These are phyloP conservation scores for Piromyces finnis DNA, from an alignment of 192 early-diverging fungal genomes.

Conservation along the genomic window DNA sequence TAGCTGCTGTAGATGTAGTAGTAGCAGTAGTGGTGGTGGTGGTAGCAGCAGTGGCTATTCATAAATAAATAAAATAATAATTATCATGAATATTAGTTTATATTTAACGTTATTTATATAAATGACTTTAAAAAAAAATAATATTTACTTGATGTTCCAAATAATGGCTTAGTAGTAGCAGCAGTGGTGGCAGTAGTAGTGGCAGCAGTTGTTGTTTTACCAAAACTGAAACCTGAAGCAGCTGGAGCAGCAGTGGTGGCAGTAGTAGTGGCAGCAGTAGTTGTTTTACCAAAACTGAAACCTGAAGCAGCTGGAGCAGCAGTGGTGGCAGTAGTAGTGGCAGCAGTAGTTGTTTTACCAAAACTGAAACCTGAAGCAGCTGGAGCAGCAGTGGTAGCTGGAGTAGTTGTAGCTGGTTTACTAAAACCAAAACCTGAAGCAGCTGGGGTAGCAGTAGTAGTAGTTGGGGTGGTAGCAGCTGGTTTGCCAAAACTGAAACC, in stretches of 20 bases:
- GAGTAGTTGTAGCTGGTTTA: too few species aligned
- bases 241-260: background rate
- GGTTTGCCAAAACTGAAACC: slow-evolving; percentile 3
- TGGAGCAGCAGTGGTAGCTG: background rate
- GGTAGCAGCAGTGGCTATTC: background rate
- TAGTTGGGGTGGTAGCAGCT: background rate
- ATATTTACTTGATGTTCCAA: slow-evolving; percentile 6
- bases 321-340: background rate
- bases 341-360: slow-evolving; percentile 1
- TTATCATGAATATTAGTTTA: too few species aligned
- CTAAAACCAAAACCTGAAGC: slow-evolving; percentile 4
- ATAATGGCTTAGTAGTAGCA: background rate
- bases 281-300: slow-evolving; percentile 2
- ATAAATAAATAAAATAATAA: slow-evolving; percentile 4
- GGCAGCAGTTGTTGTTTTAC: slow-evolving; percentile 5
- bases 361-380: slow-evolving; percentile 7
- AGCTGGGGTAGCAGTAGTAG: background rate
- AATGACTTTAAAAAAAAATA: too few species aligned
- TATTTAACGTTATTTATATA: too few species aligned
- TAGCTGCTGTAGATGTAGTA: slow-evolving; percentile 3
- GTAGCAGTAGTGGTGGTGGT: background rate
- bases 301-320: slow-evolving; percentile 3
- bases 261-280: background rate
- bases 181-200: slow-evolving; percentile 10
- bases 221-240: too few species aligned